Base-by-base conservation (phyloP, 2,329 filamentous ascomycete species). In the Pseudofabraea citricarpa region DNA sequence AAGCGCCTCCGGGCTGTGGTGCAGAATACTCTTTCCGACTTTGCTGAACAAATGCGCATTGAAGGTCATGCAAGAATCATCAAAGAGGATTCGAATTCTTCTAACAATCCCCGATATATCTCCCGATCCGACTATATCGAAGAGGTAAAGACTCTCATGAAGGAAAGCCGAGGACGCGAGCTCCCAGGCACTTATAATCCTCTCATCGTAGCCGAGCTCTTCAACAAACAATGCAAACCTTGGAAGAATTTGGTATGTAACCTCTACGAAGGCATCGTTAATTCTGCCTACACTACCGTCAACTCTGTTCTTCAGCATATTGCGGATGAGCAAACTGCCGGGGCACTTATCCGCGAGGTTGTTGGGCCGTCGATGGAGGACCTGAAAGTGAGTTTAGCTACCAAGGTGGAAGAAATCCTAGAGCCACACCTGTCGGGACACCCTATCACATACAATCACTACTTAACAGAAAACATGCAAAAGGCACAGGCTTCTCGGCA, bases 151-250 rank as follows among this genome's bases (percentile, higher is more conserved):
- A 46, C 57, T 0, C 59, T 68, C 3, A 59, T 77, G 40, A 49
- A 58, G 19, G 63, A 63, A 27, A 70, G 60, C 5, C 66, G 78
- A 20, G 74, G 72, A 1, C 62, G 71, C 5, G 82, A 86, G 54
- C 60, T 86, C 0, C 75, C 77, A 0, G 78, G 81, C 0, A 77
- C 67, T 0, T 83, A 79, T 58, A 81, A 81, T 46, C 73, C 80
- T 0, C 56, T 78, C 41, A 63, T 85, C 8, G 69, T 85, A 0
- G 64, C 65, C 0, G 73, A 83, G 18, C 57, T 87, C 0, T 86
- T 86, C 54, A 63, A 63, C 16, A 71, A 81, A 36, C 79, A 85
- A 45, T 79, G 72, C 0, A 43, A 51, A 6, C 72, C 71, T 0
- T 86, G 79, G 82, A 57, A 68, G 32, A 22, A 44, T 0, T 66